Conservation (phyloP, 2,329 filamentous ascomycete species). For the Ophiognomonia clavigignenti-juglandacearum region DNA sequence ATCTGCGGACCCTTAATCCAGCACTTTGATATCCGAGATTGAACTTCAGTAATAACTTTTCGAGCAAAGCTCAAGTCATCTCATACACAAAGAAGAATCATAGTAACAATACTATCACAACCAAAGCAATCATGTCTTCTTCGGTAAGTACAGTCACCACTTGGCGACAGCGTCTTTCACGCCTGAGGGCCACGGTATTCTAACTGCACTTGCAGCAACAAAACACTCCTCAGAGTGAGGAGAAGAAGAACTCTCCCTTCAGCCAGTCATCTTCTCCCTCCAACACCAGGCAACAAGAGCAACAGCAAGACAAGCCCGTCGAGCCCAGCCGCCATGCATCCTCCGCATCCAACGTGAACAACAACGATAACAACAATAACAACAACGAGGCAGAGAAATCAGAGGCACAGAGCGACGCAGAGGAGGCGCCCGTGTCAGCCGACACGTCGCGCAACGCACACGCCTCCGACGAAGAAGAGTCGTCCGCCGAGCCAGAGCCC, state of each 20-base stretch:
- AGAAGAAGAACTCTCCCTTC: conserved; percentile 7
- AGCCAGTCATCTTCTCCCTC: neutral
- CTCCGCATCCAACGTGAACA: neutral
- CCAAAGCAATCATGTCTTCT: conserved; percentile 13
- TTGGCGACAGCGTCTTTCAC: neutral
- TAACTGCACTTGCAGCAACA: conserved; percentile 13
- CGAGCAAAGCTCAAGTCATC: neutral
- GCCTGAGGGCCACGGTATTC: neutral
- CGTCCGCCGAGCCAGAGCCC: conserved; percentile 27
- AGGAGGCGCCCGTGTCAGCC: too few relatives aligned
- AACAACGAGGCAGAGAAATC: conserved; percentile 14
- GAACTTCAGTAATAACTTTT: too few relatives aligned
- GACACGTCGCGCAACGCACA: conserved; percentile 4
- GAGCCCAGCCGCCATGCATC: neutral
- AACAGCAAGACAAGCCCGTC: neutral
- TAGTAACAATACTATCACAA: neutral
- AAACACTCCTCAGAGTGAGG: conserved; percentile 10
- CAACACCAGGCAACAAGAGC: conserved; percentile 2
- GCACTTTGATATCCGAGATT: neutral
- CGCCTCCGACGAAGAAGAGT: conserved; percentile 11
- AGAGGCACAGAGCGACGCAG: too few relatives aligned
- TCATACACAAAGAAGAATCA: neutral
- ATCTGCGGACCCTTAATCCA: neutral
- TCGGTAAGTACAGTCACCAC: conserved; percentile 8
- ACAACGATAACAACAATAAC: conserved; percentile 14